Conservation (phyloP, 371 early-diverging fungal genomes). For the Mucor lusitanicus region DNA sequence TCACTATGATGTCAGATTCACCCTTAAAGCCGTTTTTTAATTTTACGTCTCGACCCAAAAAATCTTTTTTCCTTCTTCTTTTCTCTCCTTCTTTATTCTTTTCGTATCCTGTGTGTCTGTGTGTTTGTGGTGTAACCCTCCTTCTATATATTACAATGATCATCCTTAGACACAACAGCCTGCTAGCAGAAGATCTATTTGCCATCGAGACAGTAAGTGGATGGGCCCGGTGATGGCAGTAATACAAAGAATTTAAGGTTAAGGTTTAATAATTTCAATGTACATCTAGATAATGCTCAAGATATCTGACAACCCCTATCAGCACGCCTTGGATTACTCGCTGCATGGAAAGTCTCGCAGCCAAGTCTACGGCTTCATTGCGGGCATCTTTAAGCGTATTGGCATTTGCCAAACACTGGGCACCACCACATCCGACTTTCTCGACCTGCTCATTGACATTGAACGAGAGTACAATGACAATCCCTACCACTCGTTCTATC, state of each 20-base stretch:
- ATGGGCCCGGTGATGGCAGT: neutral
- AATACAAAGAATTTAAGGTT: neutral
- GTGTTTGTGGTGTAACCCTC: neutral
- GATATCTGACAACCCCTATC: conserved; percentile 13
- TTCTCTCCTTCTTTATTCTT: neutral
- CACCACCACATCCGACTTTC: conserved; percentile 61
- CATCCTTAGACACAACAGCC: conserved; percentile 17
- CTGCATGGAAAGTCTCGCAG: conserved; percentile 67
- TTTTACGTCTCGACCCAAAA: neutral
- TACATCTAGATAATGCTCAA: conserved; percentile 41
- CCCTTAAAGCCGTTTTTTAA: neutral
- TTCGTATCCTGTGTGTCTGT: neutral
- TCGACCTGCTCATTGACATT: conserved; percentile 82
- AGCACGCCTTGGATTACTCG: conserved; percentile 60
- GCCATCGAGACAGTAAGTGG: conserved; percentile 23
- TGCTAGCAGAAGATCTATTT: conserved; percentile 20
- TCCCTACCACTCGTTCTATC: conserved; percentile 90
- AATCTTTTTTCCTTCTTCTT: neutral
- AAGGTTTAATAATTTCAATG: neutral
- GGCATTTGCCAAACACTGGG: conserved; percentile 59
- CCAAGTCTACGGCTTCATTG: conserved; percentile 70
- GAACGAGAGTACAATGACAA: conserved; percentile 75
- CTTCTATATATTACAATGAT: conserved; percentile 20
- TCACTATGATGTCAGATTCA: neutral
- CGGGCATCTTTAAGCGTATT: conserved; percentile 66